phyloP scores from a whole-genome alignment of 805 yeast genomes.

The Yarrowia sp. region DNA sequence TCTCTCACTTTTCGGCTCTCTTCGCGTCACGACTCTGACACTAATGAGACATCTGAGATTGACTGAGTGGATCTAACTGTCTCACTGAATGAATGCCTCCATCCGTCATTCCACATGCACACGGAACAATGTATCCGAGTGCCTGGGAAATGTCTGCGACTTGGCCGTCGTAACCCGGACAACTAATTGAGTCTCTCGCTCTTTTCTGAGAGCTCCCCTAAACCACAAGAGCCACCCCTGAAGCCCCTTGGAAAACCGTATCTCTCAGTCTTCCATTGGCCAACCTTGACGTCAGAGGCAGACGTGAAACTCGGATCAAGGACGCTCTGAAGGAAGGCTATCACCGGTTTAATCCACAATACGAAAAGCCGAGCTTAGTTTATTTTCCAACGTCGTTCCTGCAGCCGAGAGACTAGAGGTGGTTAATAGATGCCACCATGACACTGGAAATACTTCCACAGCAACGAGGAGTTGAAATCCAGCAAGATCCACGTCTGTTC shows the following conservation, averaged over 20 bases:
- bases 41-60: too few species aligned
- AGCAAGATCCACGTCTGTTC: too few species aligned
- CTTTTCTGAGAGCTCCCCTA: not conserved
- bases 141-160: too few species aligned
- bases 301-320: constrained; percentile 5
- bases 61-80: too few species aligned
- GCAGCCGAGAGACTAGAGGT: not conserved
- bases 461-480: too few species aligned
- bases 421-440: too few species aligned
- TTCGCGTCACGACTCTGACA: too few species aligned
- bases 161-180: not conserved
- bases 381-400: constrained; percentile 17
- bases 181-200: not conserved
- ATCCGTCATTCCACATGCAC: too few species aligned
- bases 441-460: too few species aligned
- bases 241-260: not conserved
- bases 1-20: too few species aligned
- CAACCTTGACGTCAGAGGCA: constrained; percentile 3
- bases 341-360: constrained; percentile 22
- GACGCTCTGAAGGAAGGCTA: not conserved
- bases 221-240: constrained; percentile 13
- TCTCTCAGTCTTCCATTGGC: not conserved
- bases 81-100: too few species aligned
- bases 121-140: too few species aligned
- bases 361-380: constrained; percentile 24